Conservation (phyloP, 116 monocot species). For the Dioscorea cayenensis region DNA sequence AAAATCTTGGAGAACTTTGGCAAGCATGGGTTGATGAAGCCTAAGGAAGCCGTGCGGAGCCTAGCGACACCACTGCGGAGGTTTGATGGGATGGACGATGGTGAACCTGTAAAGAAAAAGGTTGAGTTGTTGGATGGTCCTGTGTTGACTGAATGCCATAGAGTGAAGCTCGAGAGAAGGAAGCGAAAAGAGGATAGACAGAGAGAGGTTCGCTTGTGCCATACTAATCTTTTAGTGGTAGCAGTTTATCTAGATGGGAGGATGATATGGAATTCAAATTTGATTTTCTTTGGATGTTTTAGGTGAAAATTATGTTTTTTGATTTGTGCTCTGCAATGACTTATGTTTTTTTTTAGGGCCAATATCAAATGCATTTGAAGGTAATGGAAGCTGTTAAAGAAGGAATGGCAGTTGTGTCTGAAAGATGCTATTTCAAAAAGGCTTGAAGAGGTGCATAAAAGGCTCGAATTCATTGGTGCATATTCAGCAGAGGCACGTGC, state of each 20-base stretch:
- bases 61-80: conserved; percentile 80
- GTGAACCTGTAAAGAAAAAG: conserved; percentile 58
- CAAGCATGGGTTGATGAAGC: conserved; percentile 77
- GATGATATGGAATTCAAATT: no score
- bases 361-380: conserved; percentile 85
- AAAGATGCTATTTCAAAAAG: conserved; percentile 58
- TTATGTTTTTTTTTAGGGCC: conserved; percentile 33
- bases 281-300: no score
- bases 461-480: conserved; percentile 94
- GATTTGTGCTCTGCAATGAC: background rate
- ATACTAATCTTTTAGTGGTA: no score
- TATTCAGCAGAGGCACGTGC: conserved; percentile 92
- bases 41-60: conserved; percentile 74
- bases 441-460: conserved; percentile 86
- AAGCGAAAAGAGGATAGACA: conserved; percentile 94
- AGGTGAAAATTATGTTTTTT: background rate
- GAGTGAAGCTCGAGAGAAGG: conserved; percentile 75
- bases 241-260: no score
- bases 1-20: conserved; percentile 84
- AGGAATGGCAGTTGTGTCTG: conserved; percentile 80
- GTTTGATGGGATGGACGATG: conserved; percentile 91
- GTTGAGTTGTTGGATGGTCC: conserved; percentile 73
- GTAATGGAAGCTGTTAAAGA: conserved; percentile 95
- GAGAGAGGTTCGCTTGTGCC: conserved; percentile 93
- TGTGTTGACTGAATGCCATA: conserved; percentile 72